phyloP scores from a whole-genome alignment of 2,329 filamentous ascomycete genomes.

The Alternaria sp. region DNA sequence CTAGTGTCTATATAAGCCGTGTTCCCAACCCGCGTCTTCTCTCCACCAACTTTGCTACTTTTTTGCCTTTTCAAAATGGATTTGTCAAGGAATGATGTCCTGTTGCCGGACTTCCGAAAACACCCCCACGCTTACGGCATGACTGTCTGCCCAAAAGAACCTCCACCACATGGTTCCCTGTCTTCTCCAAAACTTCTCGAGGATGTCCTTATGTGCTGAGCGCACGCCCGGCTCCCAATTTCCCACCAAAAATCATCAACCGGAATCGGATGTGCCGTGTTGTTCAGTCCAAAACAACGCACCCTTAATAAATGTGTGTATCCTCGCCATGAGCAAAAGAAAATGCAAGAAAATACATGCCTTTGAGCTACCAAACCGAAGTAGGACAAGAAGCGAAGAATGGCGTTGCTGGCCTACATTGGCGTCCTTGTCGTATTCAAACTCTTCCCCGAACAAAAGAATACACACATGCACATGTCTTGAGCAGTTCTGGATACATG shows the following conservation, averaged over 20 bases:
- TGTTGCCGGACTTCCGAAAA: too few relatives aligned
- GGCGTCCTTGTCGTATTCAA: neutral
- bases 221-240: neutral
- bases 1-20: neutral
- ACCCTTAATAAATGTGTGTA: too few relatives aligned
- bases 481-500: neutral
- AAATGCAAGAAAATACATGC: neutral
- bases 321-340: neutral
- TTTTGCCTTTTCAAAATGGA: neutral
- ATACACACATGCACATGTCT: fast-evolving
- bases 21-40: too few relatives aligned
- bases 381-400: neutral
- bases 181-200: neutral
- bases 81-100: too few relatives aligned
- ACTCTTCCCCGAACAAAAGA: neutral
- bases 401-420: neutral
- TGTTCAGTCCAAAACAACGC: fast-evolving
- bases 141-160: too few relatives aligned
- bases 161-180: too few relatives aligned
- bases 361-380: neutral
- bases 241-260: neutral
- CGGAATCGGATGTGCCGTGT: fast-evolving
- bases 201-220: neutral
- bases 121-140: too few relatives aligned
- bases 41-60: neutral